These are phyloP conservation scores for Breviolum minutum DNA, from an alignment of 73 alveolate genomes.

Conservation along the genomic window DNA sequence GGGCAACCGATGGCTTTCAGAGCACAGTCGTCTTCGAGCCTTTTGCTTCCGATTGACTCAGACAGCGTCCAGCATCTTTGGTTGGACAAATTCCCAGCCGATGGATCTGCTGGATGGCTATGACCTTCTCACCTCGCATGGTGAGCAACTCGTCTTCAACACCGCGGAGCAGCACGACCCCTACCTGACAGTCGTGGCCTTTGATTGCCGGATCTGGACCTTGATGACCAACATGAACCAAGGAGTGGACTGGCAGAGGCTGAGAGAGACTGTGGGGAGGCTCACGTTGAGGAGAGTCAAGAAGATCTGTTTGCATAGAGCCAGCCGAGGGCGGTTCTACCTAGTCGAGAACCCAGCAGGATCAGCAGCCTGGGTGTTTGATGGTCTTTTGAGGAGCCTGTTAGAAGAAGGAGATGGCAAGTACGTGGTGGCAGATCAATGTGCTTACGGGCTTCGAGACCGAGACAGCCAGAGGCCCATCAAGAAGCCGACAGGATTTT, in stretches of 20 bases:
- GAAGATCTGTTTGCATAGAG: background rate
- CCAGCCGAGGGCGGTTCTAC: background rate
- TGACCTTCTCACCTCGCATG: conserved; percentile 6
- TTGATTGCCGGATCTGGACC: background rate
- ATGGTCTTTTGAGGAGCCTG: background rate
- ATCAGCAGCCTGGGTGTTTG: background rate
- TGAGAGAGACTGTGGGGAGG: background rate
- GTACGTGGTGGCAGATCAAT: background rate
- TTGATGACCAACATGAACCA: background rate
- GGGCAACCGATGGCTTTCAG: background rate
- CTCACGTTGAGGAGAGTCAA: background rate
- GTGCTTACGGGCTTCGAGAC: background rate
- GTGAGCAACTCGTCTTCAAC: no score
- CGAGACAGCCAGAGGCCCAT: background rate
- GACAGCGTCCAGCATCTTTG: background rate
- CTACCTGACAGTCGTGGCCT: background rate
- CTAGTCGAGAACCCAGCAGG: background rate
- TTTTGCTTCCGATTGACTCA: background rate
- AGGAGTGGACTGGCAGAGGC: background rate
- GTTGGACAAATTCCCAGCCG: conserved; percentile 38
- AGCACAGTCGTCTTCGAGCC: conserved; percentile 45
- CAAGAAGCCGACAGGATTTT: background rate
- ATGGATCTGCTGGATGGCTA: background rate
- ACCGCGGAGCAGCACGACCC: no score
- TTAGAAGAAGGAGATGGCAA: background rate